A percentile compares a stretch with the other conserved stretches of the same genome.
These are phyloP conservation scores for Nicotiana benthamiana DNA, from an alignment of 257 asterid species.

Conservation along the genomic window DNA sequence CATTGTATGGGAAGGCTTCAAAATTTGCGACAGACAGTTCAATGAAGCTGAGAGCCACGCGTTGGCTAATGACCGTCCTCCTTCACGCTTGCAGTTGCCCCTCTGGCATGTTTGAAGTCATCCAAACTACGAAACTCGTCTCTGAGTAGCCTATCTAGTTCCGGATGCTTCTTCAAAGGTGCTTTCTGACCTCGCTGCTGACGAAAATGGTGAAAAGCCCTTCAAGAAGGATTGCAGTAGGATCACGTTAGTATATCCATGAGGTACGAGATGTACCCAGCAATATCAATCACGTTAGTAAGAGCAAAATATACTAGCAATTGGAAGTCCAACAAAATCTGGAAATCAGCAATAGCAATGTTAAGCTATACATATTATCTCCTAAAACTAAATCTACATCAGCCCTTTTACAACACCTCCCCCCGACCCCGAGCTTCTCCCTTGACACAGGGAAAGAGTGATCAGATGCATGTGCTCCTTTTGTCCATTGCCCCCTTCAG, in stretches of 20 bases:
- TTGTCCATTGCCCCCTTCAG: not conserved
- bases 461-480: not conserved
- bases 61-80: conserved; percentile 24
- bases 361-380: not conserved
- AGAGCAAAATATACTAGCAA: not conserved
- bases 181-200: conserved; percentile 30
- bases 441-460: not conserved
- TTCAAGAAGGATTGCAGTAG: conserved; percentile 19
- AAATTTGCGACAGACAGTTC: conserved; percentile 9
- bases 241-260: not conserved
- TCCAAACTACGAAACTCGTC: conserved; percentile 56
- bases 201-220: conserved; percentile 85
- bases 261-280: not conserved
- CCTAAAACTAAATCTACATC: not conserved
- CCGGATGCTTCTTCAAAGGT: conserved; percentile 51
- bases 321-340: not conserved
- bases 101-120: conserved; percentile 55
- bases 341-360: not conserved
- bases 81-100: conserved; percentile 19
- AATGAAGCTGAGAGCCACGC: not conserved
- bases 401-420: not conserved
- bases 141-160: conserved; percentile 56
- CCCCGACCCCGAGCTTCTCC: not conserved
- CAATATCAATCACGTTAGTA: not conserved
- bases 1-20: conserved; percentile 7